Conservation (phyloP, 2,329 filamentous ascomycete species). For the Bipolaris victoriae region DNA sequence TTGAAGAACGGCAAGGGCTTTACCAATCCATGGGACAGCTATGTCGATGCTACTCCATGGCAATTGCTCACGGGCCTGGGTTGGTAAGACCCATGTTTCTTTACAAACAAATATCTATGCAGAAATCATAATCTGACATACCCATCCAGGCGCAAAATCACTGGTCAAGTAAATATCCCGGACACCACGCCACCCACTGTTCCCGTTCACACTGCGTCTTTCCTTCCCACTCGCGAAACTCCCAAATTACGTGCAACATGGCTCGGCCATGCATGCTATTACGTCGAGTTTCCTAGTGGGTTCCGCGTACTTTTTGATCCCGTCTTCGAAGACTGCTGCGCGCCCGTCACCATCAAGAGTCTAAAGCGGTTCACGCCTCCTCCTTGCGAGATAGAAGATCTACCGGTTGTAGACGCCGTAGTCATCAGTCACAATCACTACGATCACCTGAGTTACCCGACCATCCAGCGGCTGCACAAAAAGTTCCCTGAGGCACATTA, state of each 20-base stretch:
- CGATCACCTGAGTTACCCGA: constrained; percentile 83
- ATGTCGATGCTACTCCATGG: constrained; percentile 45
- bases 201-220: constrained; percentile 69
- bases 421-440: constrained; percentile 92
- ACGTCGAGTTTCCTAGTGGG: constrained; percentile 85
- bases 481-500: constrained; percentile 81
- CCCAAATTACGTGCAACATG: constrained; percentile 80
- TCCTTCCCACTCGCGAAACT: constrained; percentile 66
- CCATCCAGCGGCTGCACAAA: constrained; percentile 72
- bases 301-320: constrained; percentile 91
- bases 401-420: constrained; percentile 75
- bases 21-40: constrained; percentile 65
- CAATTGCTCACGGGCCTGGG: constrained; percentile 48
- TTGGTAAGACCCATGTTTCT: constrained; percentile 36
- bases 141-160: constrained; percentile 53
- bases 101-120: background rate
- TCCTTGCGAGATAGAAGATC: constrained; percentile 77
- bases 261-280: constrained; percentile 95
- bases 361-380: constrained; percentile 79
- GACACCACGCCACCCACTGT: constrained; percentile 71
- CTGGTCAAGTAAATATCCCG: constrained; percentile 60
- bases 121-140: background rate
- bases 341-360: constrained; percentile 71
- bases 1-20: constrained; percentile 61
- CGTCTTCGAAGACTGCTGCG: constrained; percentile 87